Evolutionary conservation across 2,329 filamentous ascomycete species (phyloP).

Genomic region (Hypoxylon sp.): DNA sequence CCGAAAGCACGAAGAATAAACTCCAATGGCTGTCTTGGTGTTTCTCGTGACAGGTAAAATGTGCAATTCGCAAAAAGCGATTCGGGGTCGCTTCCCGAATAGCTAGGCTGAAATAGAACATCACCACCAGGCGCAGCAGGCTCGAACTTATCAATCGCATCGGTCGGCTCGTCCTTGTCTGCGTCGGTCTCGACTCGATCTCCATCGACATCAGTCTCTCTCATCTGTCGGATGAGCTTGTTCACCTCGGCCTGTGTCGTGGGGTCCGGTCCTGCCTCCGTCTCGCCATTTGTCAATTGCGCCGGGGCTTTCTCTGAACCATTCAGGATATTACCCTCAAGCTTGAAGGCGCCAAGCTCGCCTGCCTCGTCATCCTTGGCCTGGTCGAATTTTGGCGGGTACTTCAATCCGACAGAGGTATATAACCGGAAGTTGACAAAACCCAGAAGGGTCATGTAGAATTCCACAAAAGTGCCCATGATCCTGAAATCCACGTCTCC

Average conservation of each 20-base stretch:
- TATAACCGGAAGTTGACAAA: slow-evolving; percentile 98
- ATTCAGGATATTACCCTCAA: slow-evolving; percentile 79
- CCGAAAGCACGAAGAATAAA: slow-evolving; percentile 94
- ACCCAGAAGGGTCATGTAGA: slow-evolving; percentile 95
- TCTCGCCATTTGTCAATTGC: slow-evolving; percentile 63
- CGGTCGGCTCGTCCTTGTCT: slow-evolving; percentile 60
- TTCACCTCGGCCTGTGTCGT: slow-evolving; percentile 74
- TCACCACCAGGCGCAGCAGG: slow-evolving; percentile 86
- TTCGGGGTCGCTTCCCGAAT: slow-evolving; percentile 73
- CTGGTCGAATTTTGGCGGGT: slow-evolving; percentile 93
- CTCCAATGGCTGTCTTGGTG: slow-evolving; percentile 88
- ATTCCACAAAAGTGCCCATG: slow-evolving; percentile 99
- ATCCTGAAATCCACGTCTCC: slow-evolving; percentile 98
- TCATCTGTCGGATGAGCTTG: slow-evolving; percentile 76
- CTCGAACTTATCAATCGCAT: slow-evolving; percentile 91
- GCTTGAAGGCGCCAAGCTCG: slow-evolving; percentile 89
- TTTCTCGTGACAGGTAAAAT: slow-evolving; percentile 93
- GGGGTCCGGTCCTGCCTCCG: slow-evolving; percentile 68
- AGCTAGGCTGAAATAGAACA: slow-evolving; percentile 81
- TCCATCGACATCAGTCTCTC: slow-evolving; percentile 62
- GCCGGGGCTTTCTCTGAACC: slow-evolving; percentile 62
- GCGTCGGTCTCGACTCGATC: slow-evolving; percentile 56
- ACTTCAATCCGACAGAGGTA: slow-evolving; percentile 89
- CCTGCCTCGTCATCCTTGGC: slow-evolving; percentile 89
- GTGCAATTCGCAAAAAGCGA: slow-evolving; percentile 90